Conservation (phyloP, 495 filamentous ascomycete species). For the Aspergillus taichungensis region DNA sequence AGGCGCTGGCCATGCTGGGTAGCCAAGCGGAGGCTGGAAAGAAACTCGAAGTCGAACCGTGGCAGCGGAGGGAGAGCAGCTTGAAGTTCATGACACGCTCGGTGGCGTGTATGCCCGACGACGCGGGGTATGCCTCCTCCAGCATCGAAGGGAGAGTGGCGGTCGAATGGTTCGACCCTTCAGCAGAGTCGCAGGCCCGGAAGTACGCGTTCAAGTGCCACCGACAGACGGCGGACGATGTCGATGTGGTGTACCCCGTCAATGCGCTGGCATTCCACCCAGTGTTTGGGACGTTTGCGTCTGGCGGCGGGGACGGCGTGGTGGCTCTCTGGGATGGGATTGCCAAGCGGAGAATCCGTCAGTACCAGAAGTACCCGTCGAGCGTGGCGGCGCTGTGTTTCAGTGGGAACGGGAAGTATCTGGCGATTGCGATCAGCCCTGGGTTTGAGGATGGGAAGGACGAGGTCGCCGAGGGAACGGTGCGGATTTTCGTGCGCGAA, state of each 20-base stretch:
- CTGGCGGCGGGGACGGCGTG: constrained; percentile 85
- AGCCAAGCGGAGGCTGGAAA: constrained; percentile 41
- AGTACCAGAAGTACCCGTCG: constrained; percentile 75
- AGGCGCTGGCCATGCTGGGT: constrained; percentile 47
- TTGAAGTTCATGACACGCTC: constrained; percentile 93
- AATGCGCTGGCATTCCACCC: constrained; percentile 93
- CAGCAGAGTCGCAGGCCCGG: constrained; percentile 68
- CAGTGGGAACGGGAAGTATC: constrained; percentile 66
- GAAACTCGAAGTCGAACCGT: constrained; percentile 58
- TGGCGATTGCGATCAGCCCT: constrained; percentile 78
- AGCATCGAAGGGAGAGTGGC: constrained; percentile 91
- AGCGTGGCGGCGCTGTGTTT: constrained; percentile 73
- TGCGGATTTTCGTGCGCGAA: constrained; percentile 74
- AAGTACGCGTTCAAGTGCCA: constrained; percentile 99
- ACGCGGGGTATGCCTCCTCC: constrained; percentile 79
- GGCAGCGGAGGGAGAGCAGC: constrained; percentile 82
- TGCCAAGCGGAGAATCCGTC: constrained; percentile 79
- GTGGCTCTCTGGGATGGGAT: constrained; percentile 95
- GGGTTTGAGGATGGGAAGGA: constrained; percentile 91
- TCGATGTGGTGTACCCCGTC: constrained; percentile 90
- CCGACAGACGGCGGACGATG: constrained; percentile 59
- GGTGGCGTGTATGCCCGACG: constrained; percentile 94
- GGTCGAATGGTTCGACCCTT: constrained; percentile 95
- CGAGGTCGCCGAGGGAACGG: constrained; percentile 56
- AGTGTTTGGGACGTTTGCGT: constrained; percentile 81